phyloP scores from a whole-genome alignment of 2,329 filamentous ascomycete genomes.

The Talaromyces verruculosus region DNA sequence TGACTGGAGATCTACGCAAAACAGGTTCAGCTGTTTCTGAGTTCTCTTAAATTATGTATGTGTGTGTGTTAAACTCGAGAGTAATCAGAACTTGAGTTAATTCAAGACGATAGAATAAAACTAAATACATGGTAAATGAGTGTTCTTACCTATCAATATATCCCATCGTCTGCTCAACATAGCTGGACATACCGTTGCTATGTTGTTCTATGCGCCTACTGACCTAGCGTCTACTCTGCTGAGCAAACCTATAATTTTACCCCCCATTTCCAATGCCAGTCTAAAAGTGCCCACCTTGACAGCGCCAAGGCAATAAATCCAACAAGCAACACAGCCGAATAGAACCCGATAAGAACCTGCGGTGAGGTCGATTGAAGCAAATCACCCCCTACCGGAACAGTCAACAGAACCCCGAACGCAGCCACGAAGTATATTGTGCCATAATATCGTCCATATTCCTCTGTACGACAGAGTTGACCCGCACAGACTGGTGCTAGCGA shows the following conservation, averaged over 20 bases:
- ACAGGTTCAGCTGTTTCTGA: too few species aligned
- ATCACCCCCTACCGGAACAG: constrained; percentile 49
- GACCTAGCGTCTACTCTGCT: not conserved
- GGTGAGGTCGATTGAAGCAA: constrained; percentile 50
- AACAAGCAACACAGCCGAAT: constrained; percentile 44
- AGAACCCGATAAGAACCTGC: constrained; percentile 48
- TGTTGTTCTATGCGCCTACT: not conserved
- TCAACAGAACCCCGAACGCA: constrained; percentile 48
- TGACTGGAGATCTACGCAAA: too few species aligned
- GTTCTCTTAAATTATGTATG: too few species aligned
- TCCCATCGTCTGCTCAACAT: too few species aligned
- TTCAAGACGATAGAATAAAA: too few species aligned
- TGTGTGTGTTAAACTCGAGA: too few species aligned
- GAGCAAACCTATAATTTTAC: constrained; percentile 32
- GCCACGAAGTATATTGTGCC: constrained; percentile 51
- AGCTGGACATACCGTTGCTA: too few species aligned
- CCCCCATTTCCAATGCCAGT: constrained; percentile 42
- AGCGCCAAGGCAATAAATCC: constrained; percentile 32
- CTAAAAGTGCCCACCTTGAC: constrained; percentile 39
- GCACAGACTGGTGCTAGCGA: constrained; percentile 48
- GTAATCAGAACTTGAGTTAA: too few species aligned
- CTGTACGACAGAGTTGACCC: constrained; percentile 48
- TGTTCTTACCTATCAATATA: too few species aligned
- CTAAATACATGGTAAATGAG: too few species aligned
- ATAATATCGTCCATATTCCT: constrained; percentile 51